phyloP scores from a whole-genome alignment of 176 grass and related monocot species.

The Aegilops speltoides region DNA sequence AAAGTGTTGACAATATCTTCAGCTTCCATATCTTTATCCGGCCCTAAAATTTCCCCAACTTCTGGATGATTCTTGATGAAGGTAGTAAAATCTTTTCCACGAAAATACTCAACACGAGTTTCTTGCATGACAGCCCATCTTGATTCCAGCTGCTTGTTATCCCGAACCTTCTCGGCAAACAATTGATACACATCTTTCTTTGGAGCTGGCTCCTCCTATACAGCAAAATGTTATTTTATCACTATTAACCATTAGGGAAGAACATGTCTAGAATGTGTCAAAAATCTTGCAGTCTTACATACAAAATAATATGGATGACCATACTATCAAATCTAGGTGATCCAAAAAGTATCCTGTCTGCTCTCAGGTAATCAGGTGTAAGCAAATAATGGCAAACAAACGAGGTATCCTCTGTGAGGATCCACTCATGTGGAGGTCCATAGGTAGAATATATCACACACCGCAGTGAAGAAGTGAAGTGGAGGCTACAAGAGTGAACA shows the following conservation, averaged over 20 bases:
- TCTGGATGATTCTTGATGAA: conserved; percentile 93
- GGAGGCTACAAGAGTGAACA: neutral
- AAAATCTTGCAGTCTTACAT: neutral
- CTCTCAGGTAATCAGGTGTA: neutral
- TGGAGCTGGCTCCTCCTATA: conserved; percentile 60
- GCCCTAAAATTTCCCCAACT: conserved; percentile 71
- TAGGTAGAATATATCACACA: neutral
- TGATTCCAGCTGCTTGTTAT: conserved; percentile 95
- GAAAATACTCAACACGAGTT: conserved; percentile 98
- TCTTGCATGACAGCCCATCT: conserved; percentile 99
- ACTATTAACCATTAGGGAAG: neutral
- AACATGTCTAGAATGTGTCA: neutral
- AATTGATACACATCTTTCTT: conserved; percentile 90
- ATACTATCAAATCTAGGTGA: neutral
- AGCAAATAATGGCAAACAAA: conserved; percentile 2
- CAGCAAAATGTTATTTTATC: conserved; percentile 12
- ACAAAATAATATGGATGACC: neutral
- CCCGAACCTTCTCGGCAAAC: conserved; percentile 98
- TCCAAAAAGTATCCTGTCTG: neutral
- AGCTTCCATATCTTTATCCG: conserved; percentile 80
- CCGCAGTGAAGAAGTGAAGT: neutral
- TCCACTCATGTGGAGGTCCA: neutral
- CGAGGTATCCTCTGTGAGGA: neutral
- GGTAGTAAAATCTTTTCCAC: conserved; percentile 87
- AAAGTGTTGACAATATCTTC: conserved; percentile 85